Evolutionary conservation across 306 rosid genomes (phyloP), one percentile per base, ranked within the genome.

Genomic region (Ammopiptanthus mongolicus): DNA sequence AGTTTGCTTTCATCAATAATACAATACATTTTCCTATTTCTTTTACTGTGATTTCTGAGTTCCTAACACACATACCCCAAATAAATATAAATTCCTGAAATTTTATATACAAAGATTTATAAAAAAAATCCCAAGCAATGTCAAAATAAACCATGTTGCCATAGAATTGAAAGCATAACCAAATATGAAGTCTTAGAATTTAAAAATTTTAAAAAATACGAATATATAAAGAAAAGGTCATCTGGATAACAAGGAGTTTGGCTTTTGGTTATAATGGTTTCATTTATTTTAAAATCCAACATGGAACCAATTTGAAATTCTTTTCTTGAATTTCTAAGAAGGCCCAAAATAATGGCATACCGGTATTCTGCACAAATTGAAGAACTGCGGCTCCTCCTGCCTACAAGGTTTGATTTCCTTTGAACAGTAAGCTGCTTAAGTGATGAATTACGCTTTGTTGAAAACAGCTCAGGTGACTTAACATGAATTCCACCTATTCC

Each of bases 311-410:
- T 4, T 29, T 50, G 8, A 6, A 57, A 56, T 72, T 39, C 1
- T 39, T 57, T 55, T 36, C 19, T 13, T 53, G 47, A 44, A 28
- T 75, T 64, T 58, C 18, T 39, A 18, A 39, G 29, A 67, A 67
- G 36, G 8, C 48, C 14, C 46, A 9, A 51, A 22, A 18, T 13
- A 53, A 28, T 47, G 44, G 55, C 81, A 48, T 80, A 92, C 98
- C 88, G 65, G 75, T 88, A 87, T 47, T 93, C 94, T 0, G 98
- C 93, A 56, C 86, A 80, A 80, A 91, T 79, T 0, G 85, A 61
- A 73, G 87, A 73, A 74, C 63, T 65, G 73, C 84, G 88, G 53
- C 66, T 86, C 74, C 72, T 80, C 41, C 62, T 42, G 56, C 13
- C 83, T 58, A 65, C 65, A 61, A 69, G 79, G 62, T 63, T 81